Percentiles rank a stretch among this genome's conserved stretches.
These are phyloP conservation scores for Beta lomatogona DNA, from an alignment of 179 eudicot species.

Conservation along the genomic window DNA sequence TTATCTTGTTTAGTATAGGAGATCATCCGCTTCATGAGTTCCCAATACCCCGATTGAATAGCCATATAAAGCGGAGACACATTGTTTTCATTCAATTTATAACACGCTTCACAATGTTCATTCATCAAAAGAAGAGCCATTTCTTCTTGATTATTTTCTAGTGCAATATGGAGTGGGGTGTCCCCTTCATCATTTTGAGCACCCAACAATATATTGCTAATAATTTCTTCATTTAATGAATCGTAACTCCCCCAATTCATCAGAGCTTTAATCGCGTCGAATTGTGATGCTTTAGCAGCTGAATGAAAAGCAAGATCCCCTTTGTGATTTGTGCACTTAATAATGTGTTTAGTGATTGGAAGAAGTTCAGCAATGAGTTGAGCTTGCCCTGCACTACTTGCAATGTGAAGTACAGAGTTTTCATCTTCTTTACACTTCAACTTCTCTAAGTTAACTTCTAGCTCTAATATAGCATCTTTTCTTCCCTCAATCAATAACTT, in stretches of 20 bases:
- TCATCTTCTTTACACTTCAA: not conserved
- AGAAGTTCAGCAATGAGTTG: slow-evolving; percentile 9
- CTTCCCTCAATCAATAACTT: not conserved
- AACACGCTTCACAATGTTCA: slow-evolving; percentile 10
- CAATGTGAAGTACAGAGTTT: slow-evolving; percentile 17
- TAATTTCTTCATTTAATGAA: not conserved
- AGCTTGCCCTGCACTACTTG: slow-evolving; percentile 25
- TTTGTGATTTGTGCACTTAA: not conserved
- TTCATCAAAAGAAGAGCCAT: slow-evolving; percentile 20
- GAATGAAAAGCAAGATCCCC: slow-evolving; percentile 30
- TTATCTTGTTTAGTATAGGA: not conserved
- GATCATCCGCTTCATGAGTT: slow-evolving; percentile 21
- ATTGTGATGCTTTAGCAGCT: slow-evolving; percentile 17
- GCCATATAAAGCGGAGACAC: slow-evolving; percentile 34
- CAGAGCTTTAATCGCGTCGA: not conserved
- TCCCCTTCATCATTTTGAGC: slow-evolving; percentile 4
- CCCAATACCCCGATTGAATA: not conserved
- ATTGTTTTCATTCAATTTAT: not conserved
- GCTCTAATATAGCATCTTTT: not conserved
- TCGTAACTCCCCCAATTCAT: not conserved
- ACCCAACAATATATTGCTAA: not conserved
- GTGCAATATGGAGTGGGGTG: slow-evolving; percentile 26
- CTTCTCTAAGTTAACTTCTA: not conserved
- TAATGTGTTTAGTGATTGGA: not conserved
- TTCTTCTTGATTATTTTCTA: slow-evolving; percentile 11